phyloP scores from a whole-genome alignment of 2,329 filamentous ascomycete species.

The Sporothrix dimorphospora region DNA sequence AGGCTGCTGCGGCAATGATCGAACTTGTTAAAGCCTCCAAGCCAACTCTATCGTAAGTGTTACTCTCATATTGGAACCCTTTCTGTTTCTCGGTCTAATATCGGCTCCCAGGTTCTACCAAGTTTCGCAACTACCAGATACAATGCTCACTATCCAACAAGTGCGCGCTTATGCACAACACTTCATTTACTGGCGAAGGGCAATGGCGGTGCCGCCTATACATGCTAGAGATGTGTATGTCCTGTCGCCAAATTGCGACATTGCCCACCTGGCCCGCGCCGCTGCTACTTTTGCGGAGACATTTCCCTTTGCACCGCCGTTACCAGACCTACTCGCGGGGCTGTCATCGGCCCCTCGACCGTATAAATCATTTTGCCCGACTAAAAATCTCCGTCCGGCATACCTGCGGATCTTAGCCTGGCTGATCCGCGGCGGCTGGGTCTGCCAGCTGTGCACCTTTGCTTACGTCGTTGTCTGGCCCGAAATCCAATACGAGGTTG shows the following conservation, averaged over 20 bases:
- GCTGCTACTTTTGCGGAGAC: conserved; percentile 71
- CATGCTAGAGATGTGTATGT: conserved; percentile 91
- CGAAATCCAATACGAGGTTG: conserved; percentile 80
- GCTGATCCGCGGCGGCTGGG: conserved; percentile 90
- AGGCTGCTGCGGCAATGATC: conserved; percentile 74
- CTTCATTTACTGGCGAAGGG: conserved; percentile 93
- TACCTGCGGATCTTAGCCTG: conserved; percentile 93
- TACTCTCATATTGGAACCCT: neutral
- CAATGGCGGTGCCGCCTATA: conserved; percentile 86
- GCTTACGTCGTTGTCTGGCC: conserved; percentile 84
- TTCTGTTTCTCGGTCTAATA: neutral
- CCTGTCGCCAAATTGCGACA: conserved; percentile 85
- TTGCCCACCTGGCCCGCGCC: conserved; percentile 69
- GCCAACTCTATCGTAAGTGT: conserved; percentile 63
- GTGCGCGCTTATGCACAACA: conserved; percentile 88
- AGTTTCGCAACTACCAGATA: conserved; percentile 63
- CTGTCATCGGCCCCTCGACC: conserved; percentile 79
- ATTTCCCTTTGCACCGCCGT: conserved; percentile 80
- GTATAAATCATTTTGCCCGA: conserved; percentile 83
- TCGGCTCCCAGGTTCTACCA: conserved; percentile 57
- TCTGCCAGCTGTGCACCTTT: conserved; percentile 89
- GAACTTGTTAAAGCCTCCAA: conserved; percentile 79
- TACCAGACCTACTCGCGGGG: conserved; percentile 85
- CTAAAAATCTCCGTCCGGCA: conserved; percentile 80
- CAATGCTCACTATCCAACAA: conserved; percentile 75